Conservation (phyloP, 352 stramenopile species). For the Elongisporangium prolatum region DNA sequence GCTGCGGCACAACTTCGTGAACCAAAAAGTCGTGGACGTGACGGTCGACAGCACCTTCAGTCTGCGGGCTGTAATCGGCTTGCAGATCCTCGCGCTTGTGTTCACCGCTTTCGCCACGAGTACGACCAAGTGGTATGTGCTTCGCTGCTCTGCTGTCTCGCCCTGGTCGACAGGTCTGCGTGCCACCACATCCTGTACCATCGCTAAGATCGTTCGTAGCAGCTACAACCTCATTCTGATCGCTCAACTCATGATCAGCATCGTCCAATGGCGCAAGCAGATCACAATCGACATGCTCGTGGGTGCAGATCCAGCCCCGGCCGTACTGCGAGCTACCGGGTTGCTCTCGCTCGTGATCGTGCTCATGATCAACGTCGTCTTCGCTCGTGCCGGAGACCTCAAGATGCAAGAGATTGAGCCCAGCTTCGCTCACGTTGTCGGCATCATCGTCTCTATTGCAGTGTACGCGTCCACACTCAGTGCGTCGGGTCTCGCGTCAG, state of each 20-base stretch:
- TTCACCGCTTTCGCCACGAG: conserved; percentile 30
- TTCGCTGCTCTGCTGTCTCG: conserved; percentile 13
- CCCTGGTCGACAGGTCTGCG: conserved; percentile 17
- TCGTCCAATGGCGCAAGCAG: conserved; percentile 28
- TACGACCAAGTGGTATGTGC: conserved; percentile 19
- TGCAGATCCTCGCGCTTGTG: conserved; percentile 29
- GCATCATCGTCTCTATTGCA: conserved; percentile 16
- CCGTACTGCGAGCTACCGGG: conserved; percentile 23
- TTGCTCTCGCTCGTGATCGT: conserved; percentile 24
- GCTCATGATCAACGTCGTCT: conserved; percentile 28
- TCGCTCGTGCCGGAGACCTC: conserved; percentile 25
- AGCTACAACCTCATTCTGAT: conserved; percentile 36
- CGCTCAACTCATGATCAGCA: conserved; percentile 25
- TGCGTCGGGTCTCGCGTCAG: conserved; percentile 2
- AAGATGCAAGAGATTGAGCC: conserved; percentile 37
- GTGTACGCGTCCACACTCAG: conserved; percentile 15
- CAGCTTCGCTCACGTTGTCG: conserved; percentile 25
- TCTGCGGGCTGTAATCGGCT: conserved; percentile 22
- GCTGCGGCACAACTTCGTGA: conserved; percentile 34
- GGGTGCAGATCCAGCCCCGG: conserved; percentile 19
- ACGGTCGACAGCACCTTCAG: conserved; percentile 31
- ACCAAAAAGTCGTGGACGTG: conserved; percentile 35
- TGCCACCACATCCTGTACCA: conserved; percentile 26
- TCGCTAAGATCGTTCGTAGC: conserved; percentile 32
- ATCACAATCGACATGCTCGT: conserved; percentile 34